Evolutionary conservation across 2,329 filamentous ascomycete genomes (phyloP).

Genomic region (Xylariales sp.): DNA sequence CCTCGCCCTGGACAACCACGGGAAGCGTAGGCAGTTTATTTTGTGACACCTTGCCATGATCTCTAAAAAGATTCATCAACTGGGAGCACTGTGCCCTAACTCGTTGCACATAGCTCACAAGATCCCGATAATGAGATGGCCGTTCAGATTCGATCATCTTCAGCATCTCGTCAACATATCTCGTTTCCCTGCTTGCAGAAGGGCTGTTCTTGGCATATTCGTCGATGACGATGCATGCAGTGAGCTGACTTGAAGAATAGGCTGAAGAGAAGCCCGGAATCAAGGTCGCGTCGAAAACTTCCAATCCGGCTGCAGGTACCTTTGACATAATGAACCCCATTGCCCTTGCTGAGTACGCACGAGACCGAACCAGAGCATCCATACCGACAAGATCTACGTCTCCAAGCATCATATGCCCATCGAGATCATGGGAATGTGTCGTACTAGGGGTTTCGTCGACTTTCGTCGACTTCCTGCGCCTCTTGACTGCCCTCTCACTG

Average conservation of each 20-base stretch:
- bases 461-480: constrained; percentile 81
- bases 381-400: constrained; percentile 91
- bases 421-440: constrained; percentile 84
- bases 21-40: constrained; percentile 75
- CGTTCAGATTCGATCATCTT: constrained; percentile 77
- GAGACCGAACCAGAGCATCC: constrained; percentile 82
- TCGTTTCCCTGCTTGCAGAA: constrained; percentile 42
- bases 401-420: constrained; percentile 96
- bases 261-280: constrained; percentile 64
- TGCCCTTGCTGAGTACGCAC: constrained; percentile 80
- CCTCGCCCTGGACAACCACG: constrained; percentile 89
- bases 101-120: constrained; percentile 84
- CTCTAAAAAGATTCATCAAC: constrained; percentile 84
- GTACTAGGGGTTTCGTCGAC: constrained; percentile 60
- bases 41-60: constrained; percentile 76
- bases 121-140: constrained; percentile 79
- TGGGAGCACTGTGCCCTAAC: constrained; percentile 89
- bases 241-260: constrained; percentile 81
- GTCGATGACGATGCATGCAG: constrained; percentile 77
- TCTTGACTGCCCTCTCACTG: constrained; percentile 63
- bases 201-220: constrained; percentile 69
- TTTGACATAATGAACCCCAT: constrained; percentile 78
- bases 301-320: constrained; percentile 60
- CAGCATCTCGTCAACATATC: constrained; percentile 63
- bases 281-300: constrained; percentile 61